These are phyloP conservation scores for Daldinia vernicosa DNA, from an alignment of 495 filamentous ascomycete species.

Conservation along the genomic window DNA sequence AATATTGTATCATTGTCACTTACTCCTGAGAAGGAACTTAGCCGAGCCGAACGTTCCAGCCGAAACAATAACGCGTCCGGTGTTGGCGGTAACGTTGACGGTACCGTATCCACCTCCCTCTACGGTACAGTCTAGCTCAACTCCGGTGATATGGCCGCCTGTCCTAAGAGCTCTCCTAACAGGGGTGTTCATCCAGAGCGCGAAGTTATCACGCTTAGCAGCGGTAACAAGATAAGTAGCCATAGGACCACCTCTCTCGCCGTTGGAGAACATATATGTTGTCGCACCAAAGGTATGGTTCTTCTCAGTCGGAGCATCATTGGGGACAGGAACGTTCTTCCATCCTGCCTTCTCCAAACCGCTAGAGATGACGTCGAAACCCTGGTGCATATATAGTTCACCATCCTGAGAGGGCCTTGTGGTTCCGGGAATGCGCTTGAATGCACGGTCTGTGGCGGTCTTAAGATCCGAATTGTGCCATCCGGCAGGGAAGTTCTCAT, in stretches of 20 bases:
- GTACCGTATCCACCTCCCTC: slow-evolving; percentile 65
- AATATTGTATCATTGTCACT: slow-evolving; percentile 15
- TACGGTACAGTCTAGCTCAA: slow-evolving; percentile 70
- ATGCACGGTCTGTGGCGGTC: slow-evolving; percentile 68
- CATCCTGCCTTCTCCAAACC: slow-evolving; percentile 68
- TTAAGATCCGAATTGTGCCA: slow-evolving; percentile 74
- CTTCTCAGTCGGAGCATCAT: slow-evolving; percentile 69
- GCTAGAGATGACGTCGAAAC: slow-evolving; percentile 65
- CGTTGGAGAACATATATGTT: slow-evolving; percentile 73
- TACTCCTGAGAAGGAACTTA: slow-evolving; percentile 67
- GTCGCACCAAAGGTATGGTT: slow-evolving; percentile 71
- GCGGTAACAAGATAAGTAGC: slow-evolving; percentile 77
- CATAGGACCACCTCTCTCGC: slow-evolving; percentile 74
- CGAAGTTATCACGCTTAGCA: slow-evolving; percentile 70
- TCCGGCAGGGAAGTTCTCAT: slow-evolving; percentile 75
- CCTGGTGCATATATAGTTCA: slow-evolving; percentile 71
- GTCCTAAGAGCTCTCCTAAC: slow-evolving; percentile 72
- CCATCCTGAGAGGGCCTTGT: slow-evolving; percentile 73
- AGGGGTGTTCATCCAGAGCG: slow-evolving; percentile 71
- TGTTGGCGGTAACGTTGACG: slow-evolving; percentile 63
- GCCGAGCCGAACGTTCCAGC: slow-evolving; percentile 76
- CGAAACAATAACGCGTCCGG: slow-evolving; percentile 73
- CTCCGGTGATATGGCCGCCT: slow-evolving; percentile 68
- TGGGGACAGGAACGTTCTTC: slow-evolving; percentile 67
- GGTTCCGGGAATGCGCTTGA: slow-evolving; percentile 76